Evolutionary conservation across 148 eudicot genomes (phyloP), one percentile per base, ranked within the genome.

Genomic region (Nepenthes gracilis): DNA sequence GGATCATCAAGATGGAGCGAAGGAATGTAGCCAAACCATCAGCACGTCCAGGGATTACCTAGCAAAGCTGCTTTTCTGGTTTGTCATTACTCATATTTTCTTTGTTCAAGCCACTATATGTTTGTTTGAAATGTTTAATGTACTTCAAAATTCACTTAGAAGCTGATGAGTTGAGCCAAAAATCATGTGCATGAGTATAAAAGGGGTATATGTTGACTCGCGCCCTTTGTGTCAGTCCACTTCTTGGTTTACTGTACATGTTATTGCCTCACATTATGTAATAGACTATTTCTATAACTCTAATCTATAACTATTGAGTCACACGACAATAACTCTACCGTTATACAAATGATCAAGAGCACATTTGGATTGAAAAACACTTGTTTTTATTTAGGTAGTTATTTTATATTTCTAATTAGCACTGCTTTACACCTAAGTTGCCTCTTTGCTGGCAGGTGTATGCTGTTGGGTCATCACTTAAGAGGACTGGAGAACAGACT

Each of bases 31-130:
- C 47, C 71, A 82, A 69, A 64, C 80, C 40, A 59, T 77, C 57
- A 76, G 83, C 59, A 80, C 86, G 63, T 77, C 94, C n/a, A 64
- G 94, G 64, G 97, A 90, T 73, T 84, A 86, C 67, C 83, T 90
- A 55, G 94, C 90, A 13, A 86, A 90, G 72, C 85, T 90, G 59
- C 88, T 90, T 57, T 90, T 90, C 78, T 90, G 97, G 97, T 88
- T 9, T 54, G 85, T 77, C 14, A 45, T 51, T 40, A 43, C 9
- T 52, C 48, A 33, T 50, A 2, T 47, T 15, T 45, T 36, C 15
- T 15, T 15, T 14, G 0, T 34, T 32, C 23, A 54, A 13, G 14
- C 6, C 57, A n/a, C 32, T 6, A 55, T 33, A 35, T 36, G 13
- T 49, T 3, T 10, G 15, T 11, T 5, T 49, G 6, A n/a, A 49